phyloP scores from a whole-genome alignment of 495 filamentous ascomycete genomes.

The Amphirosellinia nigrospora region DNA sequence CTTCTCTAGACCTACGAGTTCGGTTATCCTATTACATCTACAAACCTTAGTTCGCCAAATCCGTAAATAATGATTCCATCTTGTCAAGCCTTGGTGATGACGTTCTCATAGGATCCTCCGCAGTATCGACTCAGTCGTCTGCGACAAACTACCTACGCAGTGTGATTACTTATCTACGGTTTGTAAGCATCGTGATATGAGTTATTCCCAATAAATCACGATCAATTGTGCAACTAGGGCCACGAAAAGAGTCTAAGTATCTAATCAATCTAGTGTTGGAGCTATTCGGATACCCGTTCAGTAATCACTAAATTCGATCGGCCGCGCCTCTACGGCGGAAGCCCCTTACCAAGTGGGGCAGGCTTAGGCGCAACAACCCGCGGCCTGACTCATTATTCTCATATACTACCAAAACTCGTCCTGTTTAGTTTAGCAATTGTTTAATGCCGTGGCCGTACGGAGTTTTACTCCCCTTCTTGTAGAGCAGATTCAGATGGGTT shows the following conservation, averaged over 20 bases:
- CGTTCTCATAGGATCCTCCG: not conserved
- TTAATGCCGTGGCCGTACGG: too few species aligned
- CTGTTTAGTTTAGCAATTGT: too few species aligned
- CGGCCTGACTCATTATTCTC: too few species aligned
- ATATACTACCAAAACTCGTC: too few species aligned
- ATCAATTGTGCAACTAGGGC: not conserved
- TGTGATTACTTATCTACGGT: conserved; percentile 8
- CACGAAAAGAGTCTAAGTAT: not conserved
- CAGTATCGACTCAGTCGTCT: not conserved
- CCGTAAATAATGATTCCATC: not conserved
- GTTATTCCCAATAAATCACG: not conserved
- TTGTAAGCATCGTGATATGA: not conserved
- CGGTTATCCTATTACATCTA: not conserved
- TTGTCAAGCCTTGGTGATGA: not conserved
- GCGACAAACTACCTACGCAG: not conserved
- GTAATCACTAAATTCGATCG: not conserved
- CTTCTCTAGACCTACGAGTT: not conserved
- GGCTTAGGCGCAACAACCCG: too few species aligned
- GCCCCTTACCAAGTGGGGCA: too few species aligned
- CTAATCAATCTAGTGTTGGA: not conserved
- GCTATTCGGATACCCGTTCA: not conserved
- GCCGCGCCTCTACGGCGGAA: too few species aligned
- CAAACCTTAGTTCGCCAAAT: not conserved
- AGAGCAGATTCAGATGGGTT: not conserved
- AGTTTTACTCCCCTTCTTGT: not conserved